phyloP scores from a whole-genome alignment of 2,329 filamentous ascomycete species.

The Colletotrichum siamense region DNA sequence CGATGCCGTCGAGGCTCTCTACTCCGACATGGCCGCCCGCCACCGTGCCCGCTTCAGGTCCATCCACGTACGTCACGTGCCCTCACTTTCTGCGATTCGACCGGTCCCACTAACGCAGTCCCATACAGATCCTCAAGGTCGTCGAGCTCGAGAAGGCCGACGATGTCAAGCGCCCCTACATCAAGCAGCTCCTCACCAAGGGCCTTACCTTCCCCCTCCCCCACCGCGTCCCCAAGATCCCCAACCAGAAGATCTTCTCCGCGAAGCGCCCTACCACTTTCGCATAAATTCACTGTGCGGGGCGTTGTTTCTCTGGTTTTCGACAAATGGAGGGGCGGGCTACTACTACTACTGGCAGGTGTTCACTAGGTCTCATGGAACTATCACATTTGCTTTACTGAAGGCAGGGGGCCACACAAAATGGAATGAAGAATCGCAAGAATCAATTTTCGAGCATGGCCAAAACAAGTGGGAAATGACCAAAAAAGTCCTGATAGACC shows the following conservation, averaged over 20 bases:
- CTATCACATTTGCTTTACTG: conserved; percentile 62
- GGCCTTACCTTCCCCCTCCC: conserved; percentile 97
- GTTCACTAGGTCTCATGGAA: conserved; percentile 67
- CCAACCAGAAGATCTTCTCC: conserved; percentile 90
- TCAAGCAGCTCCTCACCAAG: conserved; percentile 97
- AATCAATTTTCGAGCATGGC: conserved; percentile 14
- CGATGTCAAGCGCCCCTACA: conserved; percentile 97
- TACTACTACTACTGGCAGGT: conserved; percentile 51
- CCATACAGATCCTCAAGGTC: conserved; percentile 88
- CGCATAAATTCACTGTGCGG: conserved; percentile 70
- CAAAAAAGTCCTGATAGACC: conserved; percentile 5
- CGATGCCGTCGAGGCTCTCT: conserved; percentile 94
- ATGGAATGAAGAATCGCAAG: conserved; percentile 41
- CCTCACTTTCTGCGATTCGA: background rate
- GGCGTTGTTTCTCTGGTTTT: conserved; percentile 55
- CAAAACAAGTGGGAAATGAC: background rate
- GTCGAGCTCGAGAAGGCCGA: conserved; percentile 95
- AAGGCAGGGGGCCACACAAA: conserved; percentile 42
- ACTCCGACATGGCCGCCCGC: conserved; percentile 99
- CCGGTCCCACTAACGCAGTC: background rate
- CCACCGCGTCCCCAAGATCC: conserved; percentile 87
- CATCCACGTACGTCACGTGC: conserved; percentile 79
- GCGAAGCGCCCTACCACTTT: conserved; percentile 95
- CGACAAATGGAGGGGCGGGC: conserved; percentile 45
- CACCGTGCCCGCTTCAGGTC: conserved; percentile 98